Evolutionary conservation across 176 grass and related monocot genomes (phyloP).

Genomic region (Luzula sylvatica): DNA sequence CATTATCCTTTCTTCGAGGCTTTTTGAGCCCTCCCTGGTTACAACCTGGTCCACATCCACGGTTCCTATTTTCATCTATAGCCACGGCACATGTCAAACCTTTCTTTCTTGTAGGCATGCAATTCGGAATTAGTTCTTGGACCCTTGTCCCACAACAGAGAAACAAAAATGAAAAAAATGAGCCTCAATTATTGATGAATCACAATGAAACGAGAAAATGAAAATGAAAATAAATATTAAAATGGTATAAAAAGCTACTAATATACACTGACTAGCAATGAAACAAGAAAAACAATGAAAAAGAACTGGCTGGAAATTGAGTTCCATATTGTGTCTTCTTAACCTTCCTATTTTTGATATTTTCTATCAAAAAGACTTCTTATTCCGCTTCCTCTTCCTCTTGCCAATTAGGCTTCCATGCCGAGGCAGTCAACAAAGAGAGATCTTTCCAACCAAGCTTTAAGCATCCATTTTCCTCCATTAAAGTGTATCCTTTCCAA

Average conservation of each 20-base stretch:
- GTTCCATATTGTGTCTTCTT: not conserved
- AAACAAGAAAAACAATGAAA: not conserved
- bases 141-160: not conserved
- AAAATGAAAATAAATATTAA: not conserved
- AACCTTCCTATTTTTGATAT: too few species aligned
- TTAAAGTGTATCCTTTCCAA: conserved; percentile 83
- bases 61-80: too few species aligned
- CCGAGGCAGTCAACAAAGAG: conserved; percentile 76
- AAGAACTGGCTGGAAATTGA: conserved; percentile 3
- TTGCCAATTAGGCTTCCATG: conserved; percentile 36
- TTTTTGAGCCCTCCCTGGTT: too few species aligned
- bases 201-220: not conserved
- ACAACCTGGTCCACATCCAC: too few species aligned
- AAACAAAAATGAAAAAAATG: not conserved
- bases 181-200: not conserved
- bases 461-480: conserved; percentile 59
- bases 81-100: too few species aligned
- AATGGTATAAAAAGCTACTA: not conserved
- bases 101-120: too few species aligned
- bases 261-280: not conserved
- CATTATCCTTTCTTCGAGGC: too few species aligned
- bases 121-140: too few species aligned
- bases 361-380: too few species aligned
- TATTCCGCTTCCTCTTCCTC: not conserved
- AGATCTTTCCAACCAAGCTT: conserved; percentile 94